phyloP scores from a whole-genome alignment of 1,284 basidiomycete genomes.

The Apiotrichum laibachii region DNA sequence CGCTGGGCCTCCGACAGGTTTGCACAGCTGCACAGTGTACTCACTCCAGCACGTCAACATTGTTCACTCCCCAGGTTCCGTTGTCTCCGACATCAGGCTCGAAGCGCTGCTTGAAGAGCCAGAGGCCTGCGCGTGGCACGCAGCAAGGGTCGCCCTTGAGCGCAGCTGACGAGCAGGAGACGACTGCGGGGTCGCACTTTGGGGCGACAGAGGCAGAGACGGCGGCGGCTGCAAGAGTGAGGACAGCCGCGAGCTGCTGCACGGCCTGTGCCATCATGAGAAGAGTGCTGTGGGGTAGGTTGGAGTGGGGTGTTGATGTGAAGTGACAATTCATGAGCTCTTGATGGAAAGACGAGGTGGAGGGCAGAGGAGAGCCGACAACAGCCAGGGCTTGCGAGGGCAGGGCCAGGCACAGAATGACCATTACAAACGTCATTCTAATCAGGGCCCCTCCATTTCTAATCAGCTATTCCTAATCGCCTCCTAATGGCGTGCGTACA shows the following conservation, averaged over 20 bases:
- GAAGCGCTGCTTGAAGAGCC: constrained; percentile 47
- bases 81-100: constrained; percentile 46
- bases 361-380: no score
- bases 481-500: no score
- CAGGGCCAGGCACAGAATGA: no score
- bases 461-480: no score
- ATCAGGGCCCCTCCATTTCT: no score
- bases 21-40: constrained; percentile 20
- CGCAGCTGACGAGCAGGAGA: constrained; percentile 33
- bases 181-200: neutral
- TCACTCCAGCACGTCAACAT: constrained; percentile 44
- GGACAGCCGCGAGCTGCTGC: neutral
- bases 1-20: no score
- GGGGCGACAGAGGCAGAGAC: neutral
- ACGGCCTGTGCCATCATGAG: neutral
- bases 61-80: constrained; percentile 49
- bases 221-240: neutral
- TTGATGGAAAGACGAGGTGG: no score
- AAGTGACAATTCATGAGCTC: no score
- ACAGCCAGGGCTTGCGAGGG: no score
- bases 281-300: neutral
- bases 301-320: neutral
- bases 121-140: constrained; percentile 40
- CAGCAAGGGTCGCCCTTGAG: constrained; percentile 37
- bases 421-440: no score